Evolutionary conservation across 2,329 filamentous ascomycete genomes (phyloP).

Genomic region (Zasmidium angulare): DNA sequence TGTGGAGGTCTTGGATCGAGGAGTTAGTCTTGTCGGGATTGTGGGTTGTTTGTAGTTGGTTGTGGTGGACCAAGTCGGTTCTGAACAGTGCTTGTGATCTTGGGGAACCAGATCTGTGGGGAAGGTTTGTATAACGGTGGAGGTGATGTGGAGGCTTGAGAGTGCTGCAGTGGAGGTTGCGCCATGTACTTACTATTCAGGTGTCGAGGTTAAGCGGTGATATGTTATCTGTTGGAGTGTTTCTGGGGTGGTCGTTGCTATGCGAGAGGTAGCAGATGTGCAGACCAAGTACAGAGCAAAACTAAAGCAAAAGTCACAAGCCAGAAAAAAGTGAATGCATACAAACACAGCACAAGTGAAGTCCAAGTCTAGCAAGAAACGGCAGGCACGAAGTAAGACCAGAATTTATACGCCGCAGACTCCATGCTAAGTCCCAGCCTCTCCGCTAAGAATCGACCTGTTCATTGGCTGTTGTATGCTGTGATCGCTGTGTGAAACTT

Average conservation of each 20-base stretch:
- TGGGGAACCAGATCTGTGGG: too few relatives aligned
- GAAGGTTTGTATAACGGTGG: too few relatives aligned
- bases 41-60: background rate
- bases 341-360: conserved; percentile 6
- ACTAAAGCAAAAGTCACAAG: background rate
- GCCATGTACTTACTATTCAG: too few relatives aligned
- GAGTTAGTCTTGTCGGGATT: background rate
- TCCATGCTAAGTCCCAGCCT: background rate
- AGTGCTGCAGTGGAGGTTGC: too few relatives aligned
- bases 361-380: conserved; percentile 1
- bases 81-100: too few relatives aligned
- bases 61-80: too few relatives aligned
- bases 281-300: background rate
- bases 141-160: too few relatives aligned
- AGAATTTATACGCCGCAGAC: background rate
- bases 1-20: background rate
- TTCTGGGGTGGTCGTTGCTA: background rate
- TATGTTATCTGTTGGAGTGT: too few relatives aligned
- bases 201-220: too few relatives aligned
- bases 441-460: background rate
- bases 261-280: background rate
- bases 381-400: background rate
- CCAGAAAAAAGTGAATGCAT: conserved; percentile 8
- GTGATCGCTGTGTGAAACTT: background rate
- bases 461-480: background rate